Evolutionary conservation across 768 basidiomycete genomes (phyloP).

Genomic region (Boletus vinaceobasis): DNA sequence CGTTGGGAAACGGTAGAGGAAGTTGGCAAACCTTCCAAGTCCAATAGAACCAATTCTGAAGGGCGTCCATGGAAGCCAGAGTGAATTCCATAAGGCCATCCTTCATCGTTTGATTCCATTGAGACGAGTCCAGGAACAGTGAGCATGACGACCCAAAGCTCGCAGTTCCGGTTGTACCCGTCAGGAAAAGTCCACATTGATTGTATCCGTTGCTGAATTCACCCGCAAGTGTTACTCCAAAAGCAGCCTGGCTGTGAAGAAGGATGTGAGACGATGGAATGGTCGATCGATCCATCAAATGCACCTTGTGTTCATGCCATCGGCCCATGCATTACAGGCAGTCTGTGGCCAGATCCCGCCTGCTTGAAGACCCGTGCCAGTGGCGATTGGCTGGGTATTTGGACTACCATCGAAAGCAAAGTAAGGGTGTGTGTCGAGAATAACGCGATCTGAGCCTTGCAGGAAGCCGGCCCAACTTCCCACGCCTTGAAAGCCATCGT

Average conservation of each 20-base stretch:
- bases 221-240: slow-evolving; percentile 72
- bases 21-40: slow-evolving; percentile 58
- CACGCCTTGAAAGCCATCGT: slow-evolving; percentile 57
- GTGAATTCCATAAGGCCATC: slow-evolving; percentile 49
- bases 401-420: slow-evolving; percentile 52
- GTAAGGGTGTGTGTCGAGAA: slow-evolving; percentile 70
- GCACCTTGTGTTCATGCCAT: slow-evolving; percentile 46
- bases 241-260: slow-evolving; percentile 40
- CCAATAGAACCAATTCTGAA: slow-evolving; percentile 74
- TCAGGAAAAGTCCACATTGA: slow-evolving; percentile 56
- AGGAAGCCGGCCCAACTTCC: slow-evolving; percentile 47
- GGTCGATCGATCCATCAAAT: background rate
- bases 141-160: slow-evolving; percentile 36
- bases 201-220: slow-evolving; percentile 74
- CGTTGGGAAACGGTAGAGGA: background rate
- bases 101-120: slow-evolving; percentile 52
- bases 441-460: slow-evolving; percentile 55
- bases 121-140: slow-evolving; percentile 46
- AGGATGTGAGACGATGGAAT: background rate
- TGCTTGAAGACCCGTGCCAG: slow-evolving; percentile 29
- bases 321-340: slow-evolving; percentile 61
- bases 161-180: slow-evolving; percentile 29
- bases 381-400: slow-evolving; percentile 32
- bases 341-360: slow-evolving; percentile 46
- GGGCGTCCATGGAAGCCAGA: slow-evolving; percentile 61